Conservation (phyloP, 2,329 filamentous ascomycete species). For the Pseudogymnoascus sp. region DNA sequence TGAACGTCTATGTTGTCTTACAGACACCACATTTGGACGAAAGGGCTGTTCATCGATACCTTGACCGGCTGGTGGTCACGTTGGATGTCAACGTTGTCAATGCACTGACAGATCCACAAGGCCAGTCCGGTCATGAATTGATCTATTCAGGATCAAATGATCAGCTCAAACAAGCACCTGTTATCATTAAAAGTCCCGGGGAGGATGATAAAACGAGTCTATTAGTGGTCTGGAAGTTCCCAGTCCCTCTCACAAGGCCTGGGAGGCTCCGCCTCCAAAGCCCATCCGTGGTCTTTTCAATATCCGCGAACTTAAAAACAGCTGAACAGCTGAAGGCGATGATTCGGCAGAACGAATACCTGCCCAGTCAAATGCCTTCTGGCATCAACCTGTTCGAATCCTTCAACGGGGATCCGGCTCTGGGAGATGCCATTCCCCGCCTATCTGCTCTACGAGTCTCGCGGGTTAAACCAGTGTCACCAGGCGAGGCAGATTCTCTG, state of each 20-base stretch:
- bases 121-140: conserved; percentile 47
- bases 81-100: conserved; percentile 63
- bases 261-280: conserved; percentile 56
- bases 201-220: conserved; percentile 37
- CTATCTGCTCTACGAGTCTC: conserved; percentile 70
- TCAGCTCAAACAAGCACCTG: conserved; percentile 45
- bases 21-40: conserved; percentile 57
- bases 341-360: conserved; percentile 52
- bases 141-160: conserved; percentile 52
- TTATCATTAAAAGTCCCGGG: conserved; percentile 40
- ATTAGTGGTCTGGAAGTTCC: conserved; percentile 55
- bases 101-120: conserved; percentile 35
- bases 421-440: conserved; percentile 54
- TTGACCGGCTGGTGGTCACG: conserved; percentile 58
- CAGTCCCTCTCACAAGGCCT: conserved; percentile 52
- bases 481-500: conserved; percentile 51
- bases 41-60: conserved; percentile 49
- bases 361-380: conserved; percentile 62
- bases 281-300: conserved; percentile 60
- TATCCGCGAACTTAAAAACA: conserved; percentile 54
- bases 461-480: conserved; percentile 62
- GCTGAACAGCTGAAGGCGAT: conserved; percentile 39
- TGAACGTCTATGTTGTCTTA: conserved; percentile 63
- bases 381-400: conserved; percentile 73
- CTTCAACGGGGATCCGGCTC: conserved; percentile 58